phyloP scores from a whole-genome alignment of 352 stramenopile genomes.

The Phytophthora rubi region DNA sequence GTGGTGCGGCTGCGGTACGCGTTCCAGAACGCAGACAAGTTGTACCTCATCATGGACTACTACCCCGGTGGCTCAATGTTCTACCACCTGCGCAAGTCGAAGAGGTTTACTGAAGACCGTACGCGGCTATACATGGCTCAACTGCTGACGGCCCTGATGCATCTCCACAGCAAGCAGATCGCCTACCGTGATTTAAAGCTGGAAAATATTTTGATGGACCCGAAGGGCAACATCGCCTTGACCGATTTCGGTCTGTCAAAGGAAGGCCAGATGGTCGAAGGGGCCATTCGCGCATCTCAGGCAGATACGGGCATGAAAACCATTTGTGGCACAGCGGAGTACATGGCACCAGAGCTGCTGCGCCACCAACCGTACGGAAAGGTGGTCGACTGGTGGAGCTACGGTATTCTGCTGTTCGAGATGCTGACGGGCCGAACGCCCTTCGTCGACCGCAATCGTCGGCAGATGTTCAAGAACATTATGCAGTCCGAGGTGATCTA shows the following conservation, averaged over 20 bases:
- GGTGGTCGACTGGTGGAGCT: conserved; percentile 92
- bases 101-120: conserved; percentile 85
- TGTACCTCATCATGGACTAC: conserved; percentile 98
- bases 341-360: conserved; percentile 88
- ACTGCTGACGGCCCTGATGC: conserved; percentile 87
- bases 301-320: conserved; percentile 88
- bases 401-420: conserved; percentile 89
- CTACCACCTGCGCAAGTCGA: conserved; percentile 89
- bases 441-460: conserved; percentile 88
- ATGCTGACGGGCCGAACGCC: conserved; percentile 89
- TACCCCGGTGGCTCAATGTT: conserved; percentile 92
- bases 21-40: conserved; percentile 89
- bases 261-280: conserved; percentile 83
- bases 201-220: conserved; percentile 92
- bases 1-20: conserved; percentile 86
- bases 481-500: conserved; percentile 91
- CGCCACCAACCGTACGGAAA: conserved; percentile 89
- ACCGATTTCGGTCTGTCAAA: conserved; percentile 91
- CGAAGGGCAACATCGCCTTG: conserved; percentile 86
- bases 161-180: conserved; percentile 90
- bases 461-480: conserved; percentile 93
- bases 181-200: conserved; percentile 91
- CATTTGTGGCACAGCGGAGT: conserved; percentile 89
- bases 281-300: conserved; percentile 82
- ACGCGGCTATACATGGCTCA: conserved; percentile 90